Evolutionary conservation across 1,139 yeast species (phyloP).

Genomic region (Kodamaea suecica): DNA sequence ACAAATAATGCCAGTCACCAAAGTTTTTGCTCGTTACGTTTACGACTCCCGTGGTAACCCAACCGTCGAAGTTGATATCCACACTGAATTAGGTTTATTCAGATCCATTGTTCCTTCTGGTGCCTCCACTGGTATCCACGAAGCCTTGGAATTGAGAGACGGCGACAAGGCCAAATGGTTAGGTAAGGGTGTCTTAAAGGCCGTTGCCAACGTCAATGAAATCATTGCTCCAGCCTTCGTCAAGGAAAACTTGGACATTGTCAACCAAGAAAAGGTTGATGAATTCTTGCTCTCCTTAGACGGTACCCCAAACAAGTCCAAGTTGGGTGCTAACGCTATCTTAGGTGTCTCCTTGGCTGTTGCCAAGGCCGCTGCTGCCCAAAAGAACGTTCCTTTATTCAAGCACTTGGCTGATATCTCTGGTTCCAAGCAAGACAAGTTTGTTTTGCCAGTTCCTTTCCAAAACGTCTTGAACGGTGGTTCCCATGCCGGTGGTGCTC

Average conservation of each 20-base stretch:
- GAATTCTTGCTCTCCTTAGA: constrained; percentile 74
- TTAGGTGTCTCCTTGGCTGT: constrained; percentile 92
- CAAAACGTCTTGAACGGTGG: constrained; percentile 98
- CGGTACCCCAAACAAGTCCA: constrained; percentile 92
- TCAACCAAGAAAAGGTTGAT: constrained; percentile 77
- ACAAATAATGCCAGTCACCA: constrained; percentile 37
- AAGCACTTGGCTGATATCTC: constrained; percentile 76
- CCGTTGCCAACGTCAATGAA: constrained; percentile 87
- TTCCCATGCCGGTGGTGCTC: constrained; percentile 98
- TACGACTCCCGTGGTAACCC: constrained; percentile 99
- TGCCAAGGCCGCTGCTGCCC: constrained; percentile 95
- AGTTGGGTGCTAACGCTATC: constrained; percentile 94
- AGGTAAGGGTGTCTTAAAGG: constrained; percentile 93
- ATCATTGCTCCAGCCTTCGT: constrained; percentile 86
- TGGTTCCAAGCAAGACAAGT: constrained; percentile 53
- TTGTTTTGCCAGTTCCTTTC: constrained; percentile 92
- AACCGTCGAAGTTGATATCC: constrained; percentile 90
- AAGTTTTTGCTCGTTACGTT: constrained; percentile 85
- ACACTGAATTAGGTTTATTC: constrained; percentile 84
- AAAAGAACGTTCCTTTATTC: constrained; percentile 82
- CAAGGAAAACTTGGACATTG: constrained; percentile 69
- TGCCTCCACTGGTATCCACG: constrained; percentile 94
- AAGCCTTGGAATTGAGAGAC: constrained; percentile 94
- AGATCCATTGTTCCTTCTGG: constrained; percentile 96
- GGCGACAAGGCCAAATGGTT: constrained; percentile 91